These are phyloP conservation scores for Metschnikowia lachancei DNA, from an alignment of 805 yeast species.

Conservation along the genomic window DNA sequence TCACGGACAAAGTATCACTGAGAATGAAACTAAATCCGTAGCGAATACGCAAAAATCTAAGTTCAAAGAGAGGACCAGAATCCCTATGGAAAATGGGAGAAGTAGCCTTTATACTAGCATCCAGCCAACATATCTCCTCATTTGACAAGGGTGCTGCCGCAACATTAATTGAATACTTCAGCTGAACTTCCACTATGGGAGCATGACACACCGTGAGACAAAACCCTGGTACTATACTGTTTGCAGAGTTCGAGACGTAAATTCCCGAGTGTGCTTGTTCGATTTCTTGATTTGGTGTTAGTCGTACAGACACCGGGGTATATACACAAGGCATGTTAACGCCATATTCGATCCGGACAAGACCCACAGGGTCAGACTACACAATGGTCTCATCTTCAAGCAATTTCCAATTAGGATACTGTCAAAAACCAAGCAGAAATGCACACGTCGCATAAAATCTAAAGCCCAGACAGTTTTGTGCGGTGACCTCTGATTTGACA, in stretches of 20 bases:
- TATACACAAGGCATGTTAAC: constrained; percentile 7
- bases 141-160: constrained; percentile 8
- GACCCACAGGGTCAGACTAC: too few relatives aligned
- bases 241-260: not conserved
- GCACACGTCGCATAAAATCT: too few relatives aligned
- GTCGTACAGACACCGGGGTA: constrained; percentile 13
- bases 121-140: constrained; percentile 10
- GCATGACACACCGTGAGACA: constrained; percentile 10
- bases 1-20: constrained; percentile 6
- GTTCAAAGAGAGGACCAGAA: constrained; percentile 6
- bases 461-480: too few relatives aligned
- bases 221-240: not conserved
- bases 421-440: too few relatives aligned
- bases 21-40: constrained; percentile 16
- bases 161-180: constrained; percentile 7
- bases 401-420: too few relatives aligned
- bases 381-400: too few relatives aligned
- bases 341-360: too few relatives aligned
- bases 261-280: constrained; percentile 6
- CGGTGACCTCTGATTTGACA: too few relatives aligned
- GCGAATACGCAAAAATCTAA: not conserved
- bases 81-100: not conserved
- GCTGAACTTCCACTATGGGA: not conserved
- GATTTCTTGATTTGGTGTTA: not conserved
- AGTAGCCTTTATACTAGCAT: not conserved